Evolutionary conservation across 306 rosid genomes (phyloP).

Genomic region (Vigna hirtella): DNA sequence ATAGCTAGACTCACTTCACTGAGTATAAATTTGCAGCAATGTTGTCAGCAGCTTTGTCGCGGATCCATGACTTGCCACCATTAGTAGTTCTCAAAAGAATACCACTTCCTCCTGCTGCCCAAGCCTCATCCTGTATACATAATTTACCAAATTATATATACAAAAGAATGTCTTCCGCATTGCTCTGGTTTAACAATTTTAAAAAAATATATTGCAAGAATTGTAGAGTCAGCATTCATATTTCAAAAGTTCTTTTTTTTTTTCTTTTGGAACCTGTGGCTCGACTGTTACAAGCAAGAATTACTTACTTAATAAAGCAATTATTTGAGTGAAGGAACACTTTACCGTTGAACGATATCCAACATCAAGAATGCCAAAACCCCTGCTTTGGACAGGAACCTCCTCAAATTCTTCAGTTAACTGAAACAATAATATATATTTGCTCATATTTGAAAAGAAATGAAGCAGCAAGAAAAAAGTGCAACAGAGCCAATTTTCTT

Average conservation of each 20-base stretch:
- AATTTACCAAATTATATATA: slow-evolving; percentile 31
- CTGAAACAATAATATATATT: slow-evolving; percentile 51
- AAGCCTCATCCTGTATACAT: slow-evolving; percentile 84
- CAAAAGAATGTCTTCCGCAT: not conserved
- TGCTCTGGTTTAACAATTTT: not conserved
- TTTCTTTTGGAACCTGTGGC: not conserved
- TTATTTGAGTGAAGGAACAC: slow-evolving; percentile 29
- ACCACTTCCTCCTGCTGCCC: slow-evolving; percentile 99
- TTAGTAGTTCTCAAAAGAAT: slow-evolving; percentile 82
- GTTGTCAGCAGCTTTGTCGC: slow-evolving; percentile 97
- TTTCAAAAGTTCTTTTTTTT: not conserved
- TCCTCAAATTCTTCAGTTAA: slow-evolving; percentile 94
- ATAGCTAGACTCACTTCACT: slow-evolving; percentile 75
- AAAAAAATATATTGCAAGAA: slow-evolving; percentile 22
- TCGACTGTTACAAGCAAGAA: slow-evolving; percentile 26
- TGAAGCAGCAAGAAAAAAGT: slow-evolving; percentile 32
- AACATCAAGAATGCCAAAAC: slow-evolving; percentile 96
- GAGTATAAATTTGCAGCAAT: slow-evolving; percentile 96
- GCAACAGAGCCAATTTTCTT: not conserved
- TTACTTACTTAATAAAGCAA: slow-evolving; percentile 27
- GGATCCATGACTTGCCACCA: slow-evolving; percentile 95
- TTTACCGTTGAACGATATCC: slow-evolving; percentile 89
- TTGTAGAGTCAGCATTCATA: slow-evolving; percentile 10
- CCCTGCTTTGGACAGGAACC: slow-evolving; percentile 95
- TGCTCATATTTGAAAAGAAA: slow-evolving; percentile 20